These are phyloP conservation scores for Cyberlindnera maclurae DNA, from an alignment of 805 yeast species.

Conservation along the genomic window DNA sequence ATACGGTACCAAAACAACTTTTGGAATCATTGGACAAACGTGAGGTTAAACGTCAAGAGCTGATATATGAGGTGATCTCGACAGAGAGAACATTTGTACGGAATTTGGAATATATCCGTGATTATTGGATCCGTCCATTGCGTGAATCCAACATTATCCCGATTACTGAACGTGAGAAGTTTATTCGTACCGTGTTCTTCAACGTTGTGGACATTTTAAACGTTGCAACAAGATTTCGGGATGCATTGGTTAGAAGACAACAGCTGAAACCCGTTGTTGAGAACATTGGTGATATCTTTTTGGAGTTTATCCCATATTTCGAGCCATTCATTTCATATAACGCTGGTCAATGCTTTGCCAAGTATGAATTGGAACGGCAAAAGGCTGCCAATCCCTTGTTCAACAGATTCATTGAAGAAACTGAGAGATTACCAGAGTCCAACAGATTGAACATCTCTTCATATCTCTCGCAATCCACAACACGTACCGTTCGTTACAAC, in stretches of 20 bases:
- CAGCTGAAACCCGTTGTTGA: conserved; percentile 78
- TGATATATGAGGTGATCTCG: conserved; percentile 86
- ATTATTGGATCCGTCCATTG: conserved; percentile 88
- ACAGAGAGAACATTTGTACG: conserved; percentile 95
- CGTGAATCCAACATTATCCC: conserved; percentile 84
- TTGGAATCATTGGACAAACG: conserved; percentile 72
- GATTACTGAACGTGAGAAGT: conserved; percentile 81
- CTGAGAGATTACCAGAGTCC: conserved; percentile 76
- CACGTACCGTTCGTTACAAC: conserved; percentile 93
- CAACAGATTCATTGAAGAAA: conserved; percentile 89
- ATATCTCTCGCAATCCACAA: conserved; percentile 89
- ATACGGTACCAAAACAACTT: conserved; percentile 75
- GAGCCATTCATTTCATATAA: conserved; percentile 92
- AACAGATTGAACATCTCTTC: conserved; percentile 89
- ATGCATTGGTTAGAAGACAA: conserved; percentile 82
- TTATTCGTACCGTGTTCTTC: conserved; percentile 85
- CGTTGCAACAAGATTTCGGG: conserved; percentile 79
- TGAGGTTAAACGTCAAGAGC: conserved; percentile 91
- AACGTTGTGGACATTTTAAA: conserved; percentile 83
- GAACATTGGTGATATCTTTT: conserved; percentile 79
- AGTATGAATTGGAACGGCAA: conserved; percentile 91
- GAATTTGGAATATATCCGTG: conserved; percentile 87
- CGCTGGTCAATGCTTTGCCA: conserved; percentile 91
- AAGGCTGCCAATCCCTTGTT: conserved; percentile 84
- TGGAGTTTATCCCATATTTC: conserved; percentile 77